Percentiles rank a stretch among this genome's conserved stretches.
Conservation (phyloP, 78 protist genomes). For the Corallochytrium limacisporum region DNA sequence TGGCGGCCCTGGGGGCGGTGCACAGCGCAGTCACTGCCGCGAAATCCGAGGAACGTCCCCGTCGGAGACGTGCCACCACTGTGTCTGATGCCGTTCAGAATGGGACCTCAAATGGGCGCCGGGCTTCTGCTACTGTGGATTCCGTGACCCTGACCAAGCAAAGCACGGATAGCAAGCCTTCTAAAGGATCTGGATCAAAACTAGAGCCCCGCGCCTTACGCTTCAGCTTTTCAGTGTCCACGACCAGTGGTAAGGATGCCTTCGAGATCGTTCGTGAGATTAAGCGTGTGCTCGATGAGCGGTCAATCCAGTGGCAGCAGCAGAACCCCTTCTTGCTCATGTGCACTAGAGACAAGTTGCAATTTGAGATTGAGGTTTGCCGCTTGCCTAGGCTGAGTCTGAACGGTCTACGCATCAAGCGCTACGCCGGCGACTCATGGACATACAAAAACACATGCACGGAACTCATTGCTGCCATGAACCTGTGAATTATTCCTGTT, state of each 20-base stretch:
- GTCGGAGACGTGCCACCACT: too few relatives aligned
- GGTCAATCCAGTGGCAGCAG: neutral
- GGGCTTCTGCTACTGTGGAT: too few relatives aligned
- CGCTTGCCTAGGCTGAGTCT: constrained; percentile 20
- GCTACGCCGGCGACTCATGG: constrained; percentile 23
- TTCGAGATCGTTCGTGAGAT: constrained; percentile 10
- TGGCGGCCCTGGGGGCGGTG: too few relatives aligned
- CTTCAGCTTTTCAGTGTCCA: constrained; percentile 17
- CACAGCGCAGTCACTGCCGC: too few relatives aligned
- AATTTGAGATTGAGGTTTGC: constrained; percentile 42
- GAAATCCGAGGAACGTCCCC: too few relatives aligned
- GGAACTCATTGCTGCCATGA: neutral
- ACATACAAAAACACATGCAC: constrained; percentile 2
- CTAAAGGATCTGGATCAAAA: neutral
- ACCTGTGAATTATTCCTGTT: too few relatives aligned
- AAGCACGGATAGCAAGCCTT: neutral
- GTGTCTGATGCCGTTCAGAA: too few relatives aligned
- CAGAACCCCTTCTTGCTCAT: too few relatives aligned
- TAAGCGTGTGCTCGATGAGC: neutral
- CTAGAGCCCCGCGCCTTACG: constrained; percentile 29
- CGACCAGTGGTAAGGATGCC: constrained; percentile 9
- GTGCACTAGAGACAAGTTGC: too few relatives aligned
- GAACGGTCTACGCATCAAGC: constrained; percentile 33
- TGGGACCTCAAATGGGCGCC: too few relatives aligned
- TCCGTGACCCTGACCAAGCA: too few relatives aligned